Conservation (phyloP, 2,329 filamentous ascomycete species). For the Calonectria pseudoreteaudii region DNA sequence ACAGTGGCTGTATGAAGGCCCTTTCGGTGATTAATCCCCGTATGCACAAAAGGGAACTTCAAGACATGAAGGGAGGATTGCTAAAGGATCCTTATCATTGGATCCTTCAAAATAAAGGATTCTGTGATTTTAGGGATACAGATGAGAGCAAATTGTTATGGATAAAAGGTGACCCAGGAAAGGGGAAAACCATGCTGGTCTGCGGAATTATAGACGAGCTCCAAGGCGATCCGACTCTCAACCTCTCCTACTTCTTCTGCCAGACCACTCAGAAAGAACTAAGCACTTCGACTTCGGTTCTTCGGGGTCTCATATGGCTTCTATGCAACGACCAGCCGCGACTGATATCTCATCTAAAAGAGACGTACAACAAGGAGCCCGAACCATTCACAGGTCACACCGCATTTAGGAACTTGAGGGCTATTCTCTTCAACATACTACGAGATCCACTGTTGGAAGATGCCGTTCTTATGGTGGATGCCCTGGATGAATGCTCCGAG, state of each 20-base stretch:
- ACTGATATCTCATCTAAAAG: not conserved
- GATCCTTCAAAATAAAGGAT: constrained; percentile 26
- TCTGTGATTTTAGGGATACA: constrained; percentile 41
- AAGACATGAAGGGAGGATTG: not conserved
- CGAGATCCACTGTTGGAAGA: not conserved
- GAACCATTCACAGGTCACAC: not conserved
- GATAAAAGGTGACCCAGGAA: constrained; percentile 33
- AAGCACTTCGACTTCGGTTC: not conserved
- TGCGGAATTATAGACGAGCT: not conserved
- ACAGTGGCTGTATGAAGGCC: not conserved
- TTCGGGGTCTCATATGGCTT: not conserved
- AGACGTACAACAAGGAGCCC: not conserved
- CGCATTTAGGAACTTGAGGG: not conserved
- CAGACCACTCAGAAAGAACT: not conserved
- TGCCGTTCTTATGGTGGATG: not conserved
- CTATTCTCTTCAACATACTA: not conserved
- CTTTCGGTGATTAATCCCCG: not conserved
- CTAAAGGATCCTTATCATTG: not conserved
- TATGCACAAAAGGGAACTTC: constrained; percentile 23
- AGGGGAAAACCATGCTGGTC: not conserved
- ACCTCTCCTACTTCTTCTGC: not conserved
- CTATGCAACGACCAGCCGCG: not conserved
- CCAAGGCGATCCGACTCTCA: accelerated
- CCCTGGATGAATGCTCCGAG: not conserved
- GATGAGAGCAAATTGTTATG: constrained; percentile 40